Base-by-base conservation (phyloP, 2,329 filamentous ascomycete species). In the Helicocarpus griseus region DNA sequence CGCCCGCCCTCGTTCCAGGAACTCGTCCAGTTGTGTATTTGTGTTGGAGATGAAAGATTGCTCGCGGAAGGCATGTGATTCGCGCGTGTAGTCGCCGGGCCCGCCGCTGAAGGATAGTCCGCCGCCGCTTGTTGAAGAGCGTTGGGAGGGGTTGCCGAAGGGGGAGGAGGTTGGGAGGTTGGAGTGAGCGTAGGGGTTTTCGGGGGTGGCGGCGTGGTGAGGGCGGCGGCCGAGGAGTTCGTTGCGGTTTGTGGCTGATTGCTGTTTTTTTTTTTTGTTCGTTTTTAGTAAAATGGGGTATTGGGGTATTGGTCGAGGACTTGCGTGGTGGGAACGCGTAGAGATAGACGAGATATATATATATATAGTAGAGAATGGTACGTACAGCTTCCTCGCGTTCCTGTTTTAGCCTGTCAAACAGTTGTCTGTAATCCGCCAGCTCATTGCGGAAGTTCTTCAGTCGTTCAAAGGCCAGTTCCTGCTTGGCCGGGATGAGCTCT, bases 401-500 rank as follows among this genome's bases (percentile, higher is more conserved):
- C 54, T 81, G 77, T 66, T 90, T 93, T 48, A 96, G 73, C 33
- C 79, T 76, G 58, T 90, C 87, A 60, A 96, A 85, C 60, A 87
- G 83, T 21, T 80, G 71, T 33, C 89, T 80, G 66, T 89, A 95
- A 50, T 90, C 87, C 48, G 83, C 72, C 2, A 97, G 79, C 64
- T 97, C 91, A 40, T 78, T 70, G 53, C 88, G 83, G 71, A 98
- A 98, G 61, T 83, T 88, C 68, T 87, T 86, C 53, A 95, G 78
- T 41, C 93, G 82, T 65, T 94, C 89, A 57, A 82, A 77, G 1
- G 91, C 93, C 65, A 97, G 95, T 54, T 93, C 85, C 60, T 95
- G 87, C 71, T 97, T 98, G 54, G 87, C 85, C 4, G 86, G 80
- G 52, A 95, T 90, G 29, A 95, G 81, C 69, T 98, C 93, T 62